Evolutionary conservation across 192 early-diverging fungal genomes (phyloP).

Genomic region (Geranomyces michiganensis): DNA sequence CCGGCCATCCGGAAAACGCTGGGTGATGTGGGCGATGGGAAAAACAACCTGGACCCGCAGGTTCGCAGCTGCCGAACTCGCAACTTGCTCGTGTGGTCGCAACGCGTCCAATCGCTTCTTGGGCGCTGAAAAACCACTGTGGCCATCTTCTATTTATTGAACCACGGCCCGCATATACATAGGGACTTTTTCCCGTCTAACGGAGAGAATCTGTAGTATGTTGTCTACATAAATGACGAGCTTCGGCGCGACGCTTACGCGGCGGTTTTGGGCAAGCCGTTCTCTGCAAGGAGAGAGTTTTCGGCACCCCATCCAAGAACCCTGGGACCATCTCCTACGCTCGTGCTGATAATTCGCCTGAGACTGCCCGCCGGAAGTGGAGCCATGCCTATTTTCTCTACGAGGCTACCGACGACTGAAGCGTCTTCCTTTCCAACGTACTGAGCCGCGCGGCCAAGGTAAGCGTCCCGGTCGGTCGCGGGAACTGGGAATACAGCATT

Average conservation of each 20-base stretch:
- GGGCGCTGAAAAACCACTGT: no score
- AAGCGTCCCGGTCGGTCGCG: constrained; percentile 34
- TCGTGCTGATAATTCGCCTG: constrained; percentile 86
- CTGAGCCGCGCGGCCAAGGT: constrained; percentile 51
- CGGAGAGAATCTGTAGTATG: no score
- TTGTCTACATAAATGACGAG: neutral
- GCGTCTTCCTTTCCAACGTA: constrained; percentile 49
- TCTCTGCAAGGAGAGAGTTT: constrained; percentile 60
- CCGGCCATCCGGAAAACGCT: no score
- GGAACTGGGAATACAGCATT: constrained; percentile 80
- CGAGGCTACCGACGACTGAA: constrained; percentile 58
- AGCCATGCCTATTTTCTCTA: constrained; percentile 24
- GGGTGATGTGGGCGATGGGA: no score
- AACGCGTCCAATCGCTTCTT: no score
- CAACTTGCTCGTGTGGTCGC: no score
- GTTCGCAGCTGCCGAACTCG: no score
- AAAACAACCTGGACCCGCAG: no score
- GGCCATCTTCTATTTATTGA: no score
- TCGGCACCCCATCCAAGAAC: constrained; percentile 57
- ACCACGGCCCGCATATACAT: no score
- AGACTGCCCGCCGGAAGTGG: constrained; percentile 65
- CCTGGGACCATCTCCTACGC: constrained; percentile 91
- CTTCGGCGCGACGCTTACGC: neutral
- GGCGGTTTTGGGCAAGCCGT: constrained; percentile 60
- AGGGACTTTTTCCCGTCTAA: no score